These are phyloP conservation scores for Trametes sp. DNA, from an alignment of 1,284 basidiomycete species.

Conservation along the genomic window DNA sequence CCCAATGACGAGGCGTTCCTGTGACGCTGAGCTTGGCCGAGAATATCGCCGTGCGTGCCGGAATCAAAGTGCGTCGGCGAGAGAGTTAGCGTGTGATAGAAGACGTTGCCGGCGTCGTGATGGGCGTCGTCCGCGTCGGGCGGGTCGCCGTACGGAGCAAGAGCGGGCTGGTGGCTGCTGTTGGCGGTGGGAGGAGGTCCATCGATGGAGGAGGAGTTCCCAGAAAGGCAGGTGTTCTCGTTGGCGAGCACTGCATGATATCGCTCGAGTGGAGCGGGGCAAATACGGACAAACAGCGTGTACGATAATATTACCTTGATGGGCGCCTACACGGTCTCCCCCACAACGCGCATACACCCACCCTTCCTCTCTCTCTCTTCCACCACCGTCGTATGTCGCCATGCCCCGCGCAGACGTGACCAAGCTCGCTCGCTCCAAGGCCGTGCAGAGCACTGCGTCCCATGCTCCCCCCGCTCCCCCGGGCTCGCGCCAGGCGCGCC, in stretches of 20 bases:
- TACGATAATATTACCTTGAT: background rate
- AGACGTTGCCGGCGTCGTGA: background rate
- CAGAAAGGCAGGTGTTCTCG: background rate
- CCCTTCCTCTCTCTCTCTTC: background rate
- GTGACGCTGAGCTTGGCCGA: too few relatives aligned
- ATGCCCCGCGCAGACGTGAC: slow-evolving; percentile 13
- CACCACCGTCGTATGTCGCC: background rate
- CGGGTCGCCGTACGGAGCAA: background rate
- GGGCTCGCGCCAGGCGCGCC: too few relatives aligned
- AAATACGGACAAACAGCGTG: slow-evolving; percentile 12
- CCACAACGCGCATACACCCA: background rate
- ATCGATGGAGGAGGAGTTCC: slow-evolving; percentile 14
- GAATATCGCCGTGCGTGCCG: background rate
- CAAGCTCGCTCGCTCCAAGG: background rate
- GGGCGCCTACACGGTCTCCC: slow-evolving; percentile 5
- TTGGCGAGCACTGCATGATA: slow-evolving; percentile 18
- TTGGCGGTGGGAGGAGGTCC: background rate
- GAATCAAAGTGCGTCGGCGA: background rate
- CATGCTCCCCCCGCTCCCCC: slow-evolving; percentile 3
- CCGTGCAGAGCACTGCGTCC: background rate
- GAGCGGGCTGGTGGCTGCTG: background rate
- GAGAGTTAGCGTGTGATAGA: background rate
- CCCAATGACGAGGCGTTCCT: too few relatives aligned
- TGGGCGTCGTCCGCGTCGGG: background rate
- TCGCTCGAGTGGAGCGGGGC: slow-evolving; percentile 12